Evolutionary conservation across 2,329 filamentous ascomycete species (phyloP).

Genomic region (Trichothecium sympodiale): DNA sequence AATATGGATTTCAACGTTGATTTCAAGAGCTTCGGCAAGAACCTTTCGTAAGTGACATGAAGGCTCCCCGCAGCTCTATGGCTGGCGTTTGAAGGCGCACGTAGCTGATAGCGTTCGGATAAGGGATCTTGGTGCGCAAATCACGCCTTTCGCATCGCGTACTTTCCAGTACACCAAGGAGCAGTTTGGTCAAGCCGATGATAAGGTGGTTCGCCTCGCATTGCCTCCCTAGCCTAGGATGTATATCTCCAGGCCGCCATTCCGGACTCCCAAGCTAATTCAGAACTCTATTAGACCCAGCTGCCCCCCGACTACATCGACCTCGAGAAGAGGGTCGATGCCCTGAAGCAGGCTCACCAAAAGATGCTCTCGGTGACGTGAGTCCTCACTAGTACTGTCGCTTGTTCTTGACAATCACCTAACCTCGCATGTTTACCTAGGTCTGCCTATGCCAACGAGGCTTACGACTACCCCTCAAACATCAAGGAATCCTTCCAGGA

Average conservation of each 20-base stretch:
- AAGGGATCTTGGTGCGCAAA: slow-evolving; percentile 59
- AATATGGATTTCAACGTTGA: slow-evolving; percentile 28
- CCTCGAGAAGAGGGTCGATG: slow-evolving; percentile 97
- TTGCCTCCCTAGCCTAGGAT: background rate
- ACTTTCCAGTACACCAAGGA: slow-evolving; percentile 98
- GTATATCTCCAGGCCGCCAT: background rate
- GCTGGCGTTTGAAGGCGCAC: slow-evolving; percentile 2
- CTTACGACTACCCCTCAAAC: slow-evolving; percentile 91
- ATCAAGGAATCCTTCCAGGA: slow-evolving; percentile 97
- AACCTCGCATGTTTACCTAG: slow-evolving; percentile 30
- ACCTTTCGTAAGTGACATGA: slow-evolving; percentile 35
- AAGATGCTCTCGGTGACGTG: slow-evolving; percentile 96
- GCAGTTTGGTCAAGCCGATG: slow-evolving; percentile 86
- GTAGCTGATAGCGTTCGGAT: slow-evolving; percentile 1
- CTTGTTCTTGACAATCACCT: slow-evolving; percentile 7
- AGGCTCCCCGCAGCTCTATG: slow-evolving; percentile 6
- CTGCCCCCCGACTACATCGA: slow-evolving; percentile 96
- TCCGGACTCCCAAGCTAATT: slow-evolving; percentile 6
- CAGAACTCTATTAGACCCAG: slow-evolving; percentile 55
- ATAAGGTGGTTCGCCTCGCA: slow-evolving; percentile 52
- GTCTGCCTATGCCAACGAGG: slow-evolving; percentile 84
- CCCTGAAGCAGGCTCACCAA: slow-evolving; percentile 90
- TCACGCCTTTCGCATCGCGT: slow-evolving; percentile 86
- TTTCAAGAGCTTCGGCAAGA: slow-evolving; percentile 48
- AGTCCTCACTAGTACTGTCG: slow-evolving; percentile 24